phyloP scores from a whole-genome alignment of 164 flowering plant species.

The Pachysandra terminalis region DNA sequence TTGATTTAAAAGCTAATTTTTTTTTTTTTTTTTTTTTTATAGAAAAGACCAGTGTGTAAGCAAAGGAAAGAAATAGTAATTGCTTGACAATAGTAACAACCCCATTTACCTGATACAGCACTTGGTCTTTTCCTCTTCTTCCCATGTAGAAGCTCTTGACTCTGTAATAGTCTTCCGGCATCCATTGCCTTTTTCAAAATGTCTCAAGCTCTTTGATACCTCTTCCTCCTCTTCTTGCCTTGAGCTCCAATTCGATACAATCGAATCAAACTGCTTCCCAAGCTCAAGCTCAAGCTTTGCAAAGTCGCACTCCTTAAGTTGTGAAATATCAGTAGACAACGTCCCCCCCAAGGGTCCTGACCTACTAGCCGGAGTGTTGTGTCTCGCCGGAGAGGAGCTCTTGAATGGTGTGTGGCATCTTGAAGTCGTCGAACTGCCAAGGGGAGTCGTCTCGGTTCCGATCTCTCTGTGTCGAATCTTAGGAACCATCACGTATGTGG shows the following conservation, averaged over 20 bases:
- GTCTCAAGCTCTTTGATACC: conserved; percentile 73
- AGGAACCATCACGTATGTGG: conserved; percentile 32
- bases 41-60: too few relatives aligned
- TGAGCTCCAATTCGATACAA: conserved; percentile 51
- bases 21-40: too few relatives aligned
- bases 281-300: conserved; percentile 70
- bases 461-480: conserved; percentile 57
- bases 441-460: conserved; percentile 94
- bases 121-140: conserved; percentile 69
- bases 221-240: conserved; percentile 50
- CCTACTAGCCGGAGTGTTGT: conserved; percentile 74
- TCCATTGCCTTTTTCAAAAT: conserved; percentile 43
- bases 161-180: conserved; percentile 36
- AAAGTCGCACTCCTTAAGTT: conserved; percentile 65
- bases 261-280: conserved; percentile 57
- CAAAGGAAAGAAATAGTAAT: too few relatives aligned
- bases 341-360: conserved; percentile 53
- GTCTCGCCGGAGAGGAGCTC: conserved; percentile 75
- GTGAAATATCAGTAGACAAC: conserved; percentile 40
- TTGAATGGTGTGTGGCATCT: conserved; percentile 56
- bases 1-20: too few relatives aligned
- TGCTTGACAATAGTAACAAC: too few relatives aligned
- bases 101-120: conserved; percentile 54
- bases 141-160: conserved; percentile 56
- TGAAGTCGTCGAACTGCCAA: conserved; percentile 69